phyloP scores from a whole-genome alignment of 1,284 basidiomycete species.

The Thecaphora thlaspeos region DNA sequence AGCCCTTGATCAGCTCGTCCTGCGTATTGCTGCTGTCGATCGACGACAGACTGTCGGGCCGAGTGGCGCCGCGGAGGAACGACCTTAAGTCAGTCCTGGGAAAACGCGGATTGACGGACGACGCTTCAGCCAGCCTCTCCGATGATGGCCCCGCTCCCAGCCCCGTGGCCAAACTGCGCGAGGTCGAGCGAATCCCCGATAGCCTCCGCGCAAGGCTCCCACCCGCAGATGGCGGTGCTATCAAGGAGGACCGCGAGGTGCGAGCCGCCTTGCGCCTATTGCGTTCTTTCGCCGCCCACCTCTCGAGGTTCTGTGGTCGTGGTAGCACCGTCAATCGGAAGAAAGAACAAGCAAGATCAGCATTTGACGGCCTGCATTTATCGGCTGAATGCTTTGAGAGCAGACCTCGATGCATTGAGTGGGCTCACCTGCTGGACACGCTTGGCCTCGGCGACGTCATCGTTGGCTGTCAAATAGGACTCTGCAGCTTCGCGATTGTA shows the following conservation, averaged over 20 bases:
- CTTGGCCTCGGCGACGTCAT: constrained; percentile 38
- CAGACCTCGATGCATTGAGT: too few relatives aligned
- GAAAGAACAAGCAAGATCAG: too few relatives aligned
- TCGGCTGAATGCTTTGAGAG: too few relatives aligned
- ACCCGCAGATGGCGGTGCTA: constrained; percentile 3
- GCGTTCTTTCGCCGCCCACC: constrained; percentile 43
- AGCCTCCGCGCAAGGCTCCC: constrained; percentile 13
- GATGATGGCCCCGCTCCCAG: constrained; percentile 30
- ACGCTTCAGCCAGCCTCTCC: constrained; percentile 20
- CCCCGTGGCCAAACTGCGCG: constrained; percentile 4
- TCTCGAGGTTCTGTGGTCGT: constrained; percentile 24
- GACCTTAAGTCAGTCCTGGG: too few relatives aligned
- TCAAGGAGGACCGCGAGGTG: constrained; percentile 6
- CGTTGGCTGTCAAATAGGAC: too few relatives aligned
- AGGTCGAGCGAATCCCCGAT: constrained; percentile 12
- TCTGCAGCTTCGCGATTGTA: too few relatives aligned
- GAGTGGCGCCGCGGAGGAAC: constrained; percentile 5
- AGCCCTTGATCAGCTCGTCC: background rate
- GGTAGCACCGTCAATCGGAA: background rate
- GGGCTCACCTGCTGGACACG: constrained; percentile 29
- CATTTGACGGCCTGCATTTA: too few relatives aligned
- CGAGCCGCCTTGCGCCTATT: constrained; percentile 43
- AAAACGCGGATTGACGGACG: background rate
- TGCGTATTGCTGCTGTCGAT: constrained; percentile 5
- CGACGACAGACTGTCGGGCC: constrained; percentile 17